A percentile compares a stretch with the other conserved stretches of the same genome.
These are phyloP conservation scores for Cercophora newfieldiana DNA, from an alignment of 495 filamentous ascomycete species.

Conservation along the genomic window DNA sequence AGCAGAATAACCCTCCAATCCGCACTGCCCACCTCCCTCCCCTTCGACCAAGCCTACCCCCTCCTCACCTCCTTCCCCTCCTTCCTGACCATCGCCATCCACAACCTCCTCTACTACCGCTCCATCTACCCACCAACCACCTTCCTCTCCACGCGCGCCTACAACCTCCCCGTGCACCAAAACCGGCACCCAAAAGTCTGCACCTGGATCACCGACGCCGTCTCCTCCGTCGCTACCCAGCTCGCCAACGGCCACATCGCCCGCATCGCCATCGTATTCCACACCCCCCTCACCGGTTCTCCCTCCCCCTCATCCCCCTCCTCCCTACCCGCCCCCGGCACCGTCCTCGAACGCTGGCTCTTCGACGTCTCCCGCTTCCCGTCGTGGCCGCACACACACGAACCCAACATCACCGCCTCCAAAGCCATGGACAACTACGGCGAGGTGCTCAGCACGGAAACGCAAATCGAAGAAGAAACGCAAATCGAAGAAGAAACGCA, in stretches of 20 bases:
- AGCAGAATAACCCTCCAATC: not conserved
- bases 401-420: not conserved
- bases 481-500: slow-evolving; percentile 41
- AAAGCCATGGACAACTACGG: slow-evolving; percentile 39
- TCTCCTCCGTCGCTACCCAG: slow-evolving; percentile 71
- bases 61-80: slow-evolving; percentile 62
- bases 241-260: slow-evolving; percentile 60
- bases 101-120: slow-evolving; percentile 91
- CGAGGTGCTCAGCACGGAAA: slow-evolving; percentile 41
- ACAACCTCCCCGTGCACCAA: slow-evolving; percentile 87
- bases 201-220: slow-evolving; percentile 83
- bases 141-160: slow-evolving; percentile 80
- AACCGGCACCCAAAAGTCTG: slow-evolving; percentile 88
- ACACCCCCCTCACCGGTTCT: slow-evolving; percentile 44
- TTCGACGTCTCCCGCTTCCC: slow-evolving; percentile 83
- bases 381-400: slow-evolving; percentile 51
- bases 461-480: slow-evolving; percentile 39
- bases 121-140: slow-evolving; percentile 76
- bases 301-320: not conserved
- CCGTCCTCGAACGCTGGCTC: slow-evolving; percentile 76
- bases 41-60: slow-evolving; percentile 35
- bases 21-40: slow-evolving; percentile 7
- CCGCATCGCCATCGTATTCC: slow-evolving; percentile 74
- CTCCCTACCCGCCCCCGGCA: slow-evolving; percentile 25
- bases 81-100: slow-evolving; percentile 86